Percentiles rank a stretch among this genome's conserved stretches.
Evolutionary conservation across 129 eudicot genomes (phyloP).

Genomic region (Saussurea involucrata): DNA sequence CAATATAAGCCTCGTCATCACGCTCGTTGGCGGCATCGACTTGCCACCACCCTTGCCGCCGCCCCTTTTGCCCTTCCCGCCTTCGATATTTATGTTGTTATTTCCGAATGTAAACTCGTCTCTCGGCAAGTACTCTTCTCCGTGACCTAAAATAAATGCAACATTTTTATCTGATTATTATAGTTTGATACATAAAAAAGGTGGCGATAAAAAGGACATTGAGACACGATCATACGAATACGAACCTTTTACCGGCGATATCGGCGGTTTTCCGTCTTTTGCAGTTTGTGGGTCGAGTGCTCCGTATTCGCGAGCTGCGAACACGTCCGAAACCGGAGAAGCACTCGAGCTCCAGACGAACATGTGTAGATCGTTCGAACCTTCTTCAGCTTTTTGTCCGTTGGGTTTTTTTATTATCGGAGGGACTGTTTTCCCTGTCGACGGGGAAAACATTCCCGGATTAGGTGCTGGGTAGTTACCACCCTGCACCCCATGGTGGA

Average conservation of each 20-base stretch:
- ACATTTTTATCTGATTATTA: slow-evolving; percentile 34
- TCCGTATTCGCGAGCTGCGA: slow-evolving; percentile 74
- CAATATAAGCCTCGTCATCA: slow-evolving; percentile 90
- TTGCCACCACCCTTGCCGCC: slow-evolving; percentile 32
- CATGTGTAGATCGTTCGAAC: slow-evolving; percentile 84
- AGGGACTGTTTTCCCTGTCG: slow-evolving; percentile 29
- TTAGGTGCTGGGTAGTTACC: slow-evolving; percentile 67
- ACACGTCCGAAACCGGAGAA: slow-evolving; percentile 92
- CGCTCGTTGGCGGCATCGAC: slow-evolving; percentile 91
- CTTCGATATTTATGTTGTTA: slow-evolving; percentile 48
- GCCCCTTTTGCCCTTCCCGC: slow-evolving; percentile 20
- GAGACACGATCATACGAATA: background rate
- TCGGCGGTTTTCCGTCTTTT: slow-evolving; percentile 55
- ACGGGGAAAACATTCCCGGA: slow-evolving; percentile 83
- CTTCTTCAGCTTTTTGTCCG: slow-evolving; percentile 52
- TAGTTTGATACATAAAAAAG: slow-evolving; percentile 12
- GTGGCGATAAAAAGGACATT: background rate
- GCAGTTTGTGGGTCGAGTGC: slow-evolving; percentile 43
- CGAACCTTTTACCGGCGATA: slow-evolving; percentile 72
- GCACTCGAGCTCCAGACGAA: slow-evolving; percentile 97
- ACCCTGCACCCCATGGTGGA: slow-evolving; percentile 45
- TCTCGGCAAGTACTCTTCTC: slow-evolving; percentile 54
- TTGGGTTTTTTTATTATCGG: slow-evolving; percentile 43
- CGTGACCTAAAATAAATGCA: slow-evolving; percentile 28
- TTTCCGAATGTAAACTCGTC: slow-evolving; percentile 67